Percentiles rank a stretch among this genome's conserved stretches.
phyloP scores from a whole-genome alignment of 192 early-diverging fungal genomes.

The Linnemannia zychae region DNA sequence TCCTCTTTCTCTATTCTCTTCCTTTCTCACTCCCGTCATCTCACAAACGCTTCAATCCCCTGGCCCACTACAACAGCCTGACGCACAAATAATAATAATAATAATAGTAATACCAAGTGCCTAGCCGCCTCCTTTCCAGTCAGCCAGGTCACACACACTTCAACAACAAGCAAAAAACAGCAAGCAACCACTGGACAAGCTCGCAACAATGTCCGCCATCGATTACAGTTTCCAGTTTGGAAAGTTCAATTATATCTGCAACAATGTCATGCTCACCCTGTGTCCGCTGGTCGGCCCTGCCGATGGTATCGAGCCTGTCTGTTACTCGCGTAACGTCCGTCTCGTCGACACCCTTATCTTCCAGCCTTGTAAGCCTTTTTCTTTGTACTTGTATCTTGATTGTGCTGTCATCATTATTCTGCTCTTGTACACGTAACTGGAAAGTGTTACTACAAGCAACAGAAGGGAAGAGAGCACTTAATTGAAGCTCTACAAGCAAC shows the following conservation, averaged over 20 bases:
- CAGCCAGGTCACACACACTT: neutral
- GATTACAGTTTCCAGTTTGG: constrained; percentile 71
- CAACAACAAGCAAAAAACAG: neutral
- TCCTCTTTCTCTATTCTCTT: neutral
- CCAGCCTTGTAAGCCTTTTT: constrained; percentile 82
- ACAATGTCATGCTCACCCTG: constrained; percentile 83
- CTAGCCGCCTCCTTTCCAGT: neutral
- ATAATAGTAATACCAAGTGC: neutral
- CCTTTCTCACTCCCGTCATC: neutral
- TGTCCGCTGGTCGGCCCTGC: constrained; percentile 91
- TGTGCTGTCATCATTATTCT: neutral
- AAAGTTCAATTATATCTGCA: constrained; percentile 93
- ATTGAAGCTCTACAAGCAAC: too few species aligned
- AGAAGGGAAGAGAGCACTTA: too few species aligned
- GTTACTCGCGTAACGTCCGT: constrained; percentile 97
- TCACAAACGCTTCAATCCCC: neutral
- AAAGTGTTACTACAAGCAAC: too few species aligned
- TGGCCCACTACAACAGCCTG: neutral
- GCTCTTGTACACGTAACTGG: too few species aligned
- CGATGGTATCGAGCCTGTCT: constrained; percentile 86
- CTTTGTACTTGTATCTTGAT: neutral
- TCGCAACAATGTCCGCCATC: neutral
- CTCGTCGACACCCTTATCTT: constrained; percentile 88
- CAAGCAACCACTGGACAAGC: neutral
- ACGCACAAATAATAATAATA: neutral